These are phyloP conservation scores for Eleusine indica DNA, from an alignment of 176 grass and related monocot species.

Conservation along the genomic window DNA sequence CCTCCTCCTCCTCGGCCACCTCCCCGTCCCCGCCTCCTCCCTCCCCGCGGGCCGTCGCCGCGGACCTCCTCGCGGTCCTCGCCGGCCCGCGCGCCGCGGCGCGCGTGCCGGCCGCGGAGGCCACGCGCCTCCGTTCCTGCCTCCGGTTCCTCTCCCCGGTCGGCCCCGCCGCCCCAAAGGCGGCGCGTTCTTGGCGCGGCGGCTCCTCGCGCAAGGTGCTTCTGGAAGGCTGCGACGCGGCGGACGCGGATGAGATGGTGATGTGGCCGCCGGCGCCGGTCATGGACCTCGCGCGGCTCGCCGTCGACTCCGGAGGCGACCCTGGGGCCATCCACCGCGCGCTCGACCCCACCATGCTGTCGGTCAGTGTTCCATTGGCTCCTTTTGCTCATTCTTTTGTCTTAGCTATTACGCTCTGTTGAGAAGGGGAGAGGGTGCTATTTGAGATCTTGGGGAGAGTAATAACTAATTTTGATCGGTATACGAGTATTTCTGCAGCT, in stretches of 20 bases:
- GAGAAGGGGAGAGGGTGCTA: neutral
- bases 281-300: conserved; percentile 79
- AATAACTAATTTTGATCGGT: neutral
- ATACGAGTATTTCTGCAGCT: neutral
- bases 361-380: conserved; percentile 42
- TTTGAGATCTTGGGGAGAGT: neutral
- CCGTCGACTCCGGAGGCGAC: conserved; percentile 81
- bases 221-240: conserved; percentile 22
- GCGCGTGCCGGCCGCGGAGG: conserved; percentile 51
- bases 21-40: conserved; percentile 28
- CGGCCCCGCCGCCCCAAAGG: neutral
- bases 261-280: conserved; percentile 88
- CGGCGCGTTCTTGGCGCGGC: conserved; percentile 12
- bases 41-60: conserved; percentile 46
- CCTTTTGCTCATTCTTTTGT: neutral
- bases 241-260: conserved; percentile 62
- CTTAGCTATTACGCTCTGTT: neutral
- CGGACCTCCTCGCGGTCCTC: conserved; percentile 79
- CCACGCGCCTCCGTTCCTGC: conserved; percentile 51
- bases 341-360: conserved; percentile 76
- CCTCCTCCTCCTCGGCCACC: conserved; percentile 23
- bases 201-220: conserved; percentile 41
- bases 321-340: conserved; percentile 63
- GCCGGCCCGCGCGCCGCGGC: conserved; percentile 42
- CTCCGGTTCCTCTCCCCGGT: conserved; percentile 75